Base-by-base conservation (phyloP, 2,329 filamentous ascomycete species). In the Neocucurbitaria cava region DNA sequence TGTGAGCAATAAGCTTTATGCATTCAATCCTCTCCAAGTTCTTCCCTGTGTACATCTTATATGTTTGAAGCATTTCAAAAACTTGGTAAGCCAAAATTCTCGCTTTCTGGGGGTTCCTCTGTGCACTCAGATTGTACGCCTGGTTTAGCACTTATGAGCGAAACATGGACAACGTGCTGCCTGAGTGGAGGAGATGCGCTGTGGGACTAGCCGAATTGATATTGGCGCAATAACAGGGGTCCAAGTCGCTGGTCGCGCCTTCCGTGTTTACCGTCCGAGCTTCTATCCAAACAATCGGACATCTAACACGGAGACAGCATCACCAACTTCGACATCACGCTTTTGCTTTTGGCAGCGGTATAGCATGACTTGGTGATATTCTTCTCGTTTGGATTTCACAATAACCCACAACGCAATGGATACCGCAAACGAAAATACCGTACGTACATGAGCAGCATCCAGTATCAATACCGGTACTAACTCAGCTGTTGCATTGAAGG, bases 391-490 rank as follows among this genome's bases (percentile, higher is more conserved):
- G 21, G 20, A 41, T 5, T 30, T 46, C 15, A 24, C 31, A 44
- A 54, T 54, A 43, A 48, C 46, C 42, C 36, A 52, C 30, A 21
- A 26, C 44, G 55, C 46, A 30, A 68, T 70, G 60, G 68, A 72
- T 23, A 35, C 55, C 44, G 52, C 61, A 6, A 67, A 60, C 51
- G 72, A 74, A 54, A 72, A 73, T 45, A 62, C 68, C 53, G 72
- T 72, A 69, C 21, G 64, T 59, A 35, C 31, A 20, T 42, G 26
- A 20, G 9, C 28, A 42, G 26, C 39, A 36, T 50, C n/a, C 13
- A 24, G 10, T 31, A 46, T 49, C 40, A 39, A 50, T 53, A 43
- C 24, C 58, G 49, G 31, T 30, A 42, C 61, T 67, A 58, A 71
- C 43, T 9, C 17, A 43, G 38, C 41, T 23, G 23, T 40, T 36